Conservation (phyloP, 192 early-diverging fungal genomes). For the Coemansia sp. region DNA sequence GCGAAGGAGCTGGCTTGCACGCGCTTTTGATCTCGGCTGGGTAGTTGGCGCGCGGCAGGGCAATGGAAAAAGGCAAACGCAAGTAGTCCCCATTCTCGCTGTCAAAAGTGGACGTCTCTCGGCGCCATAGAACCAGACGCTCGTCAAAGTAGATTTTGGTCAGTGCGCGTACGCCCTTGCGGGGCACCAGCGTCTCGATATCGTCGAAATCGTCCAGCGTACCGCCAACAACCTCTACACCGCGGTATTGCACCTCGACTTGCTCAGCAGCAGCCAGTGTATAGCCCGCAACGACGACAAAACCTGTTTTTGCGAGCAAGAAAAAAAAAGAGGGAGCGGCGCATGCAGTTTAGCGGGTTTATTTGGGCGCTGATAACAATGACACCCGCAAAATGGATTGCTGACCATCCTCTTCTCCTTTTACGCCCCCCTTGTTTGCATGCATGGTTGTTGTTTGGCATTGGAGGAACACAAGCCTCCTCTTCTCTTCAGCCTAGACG, state of each 20-base stretch:
- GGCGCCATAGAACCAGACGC: slow-evolving; percentile 44
- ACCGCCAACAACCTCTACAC: slow-evolving; percentile 48
- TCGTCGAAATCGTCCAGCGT: slow-evolving; percentile 48
- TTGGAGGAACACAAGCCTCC: slow-evolving; percentile 7
- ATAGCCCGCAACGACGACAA: slow-evolving; percentile 22
- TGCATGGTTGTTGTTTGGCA: slow-evolving; percentile 5
- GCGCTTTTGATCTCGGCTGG: slow-evolving; percentile 31
- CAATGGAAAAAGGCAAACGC: slow-evolving; percentile 37
- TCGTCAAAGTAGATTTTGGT: slow-evolving; percentile 55
- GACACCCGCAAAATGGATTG: slow-evolving; percentile 7
- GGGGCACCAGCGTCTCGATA: slow-evolving; percentile 23
- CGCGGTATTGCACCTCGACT: slow-evolving; percentile 46
- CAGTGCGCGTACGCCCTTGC: slow-evolving; percentile 42
- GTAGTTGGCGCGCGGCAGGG: slow-evolving; percentile 48
- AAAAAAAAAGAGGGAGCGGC: background rate
- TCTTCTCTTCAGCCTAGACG: background rate
- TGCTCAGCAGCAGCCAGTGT: slow-evolving; percentile 13
- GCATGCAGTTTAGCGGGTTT: slow-evolving; percentile 1
- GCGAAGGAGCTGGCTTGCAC: slow-evolving; percentile 38
- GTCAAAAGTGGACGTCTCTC: background rate
- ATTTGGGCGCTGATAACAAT: slow-evolving; percentile 4
- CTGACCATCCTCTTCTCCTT: slow-evolving; percentile 13
- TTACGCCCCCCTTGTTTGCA: slow-evolving; percentile 1
- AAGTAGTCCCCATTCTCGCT: background rate
- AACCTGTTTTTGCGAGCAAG: slow-evolving; percentile 22